phyloP scores from a whole-genome alignment of 202 grass and related monocot genomes.

The Carex arenaria region DNA sequence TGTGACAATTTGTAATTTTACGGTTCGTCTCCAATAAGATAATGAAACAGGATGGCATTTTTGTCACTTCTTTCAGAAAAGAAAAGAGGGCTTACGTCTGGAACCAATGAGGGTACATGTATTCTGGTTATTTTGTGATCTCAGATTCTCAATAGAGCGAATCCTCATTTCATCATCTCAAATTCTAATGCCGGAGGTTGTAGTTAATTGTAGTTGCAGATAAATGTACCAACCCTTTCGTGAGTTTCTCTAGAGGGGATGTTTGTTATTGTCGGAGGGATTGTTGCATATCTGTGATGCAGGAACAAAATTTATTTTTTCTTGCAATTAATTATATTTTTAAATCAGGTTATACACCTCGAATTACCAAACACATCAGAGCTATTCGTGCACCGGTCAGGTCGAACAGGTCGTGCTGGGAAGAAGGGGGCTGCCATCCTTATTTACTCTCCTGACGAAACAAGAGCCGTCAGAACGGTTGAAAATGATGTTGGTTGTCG shows the following conservation, averaged over 20 bases:
- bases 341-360: slow-evolving; percentile 61
- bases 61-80: not conserved
- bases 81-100: not conserved
- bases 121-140: not conserved
- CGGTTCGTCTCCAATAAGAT: not conserved
- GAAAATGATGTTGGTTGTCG: slow-evolving; percentile 85
- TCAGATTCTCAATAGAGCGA: not conserved
- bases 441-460: slow-evolving; percentile 65
- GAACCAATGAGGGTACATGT: not conserved
- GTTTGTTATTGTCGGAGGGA: not conserved
- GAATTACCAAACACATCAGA: slow-evolving; percentile 81
- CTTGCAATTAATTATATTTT: slow-evolving; percentile 6
- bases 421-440: slow-evolving; percentile 81
- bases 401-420: slow-evolving; percentile 78
- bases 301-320: slow-evolving; percentile 13
- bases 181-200: not conserved
- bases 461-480: slow-evolving; percentile 57
- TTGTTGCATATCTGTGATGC: slow-evolving; percentile 8
- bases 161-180: not conserved
- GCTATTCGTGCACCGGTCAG: slow-evolving; percentile 87
- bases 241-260: not conserved
- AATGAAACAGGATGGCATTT: not conserved
- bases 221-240: not conserved
- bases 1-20: not conserved
- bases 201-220: not conserved